These are phyloP conservation scores for Starmerella cellae DNA, from an alignment of 805 yeast genomes.

Conservation along the genomic window DNA sequence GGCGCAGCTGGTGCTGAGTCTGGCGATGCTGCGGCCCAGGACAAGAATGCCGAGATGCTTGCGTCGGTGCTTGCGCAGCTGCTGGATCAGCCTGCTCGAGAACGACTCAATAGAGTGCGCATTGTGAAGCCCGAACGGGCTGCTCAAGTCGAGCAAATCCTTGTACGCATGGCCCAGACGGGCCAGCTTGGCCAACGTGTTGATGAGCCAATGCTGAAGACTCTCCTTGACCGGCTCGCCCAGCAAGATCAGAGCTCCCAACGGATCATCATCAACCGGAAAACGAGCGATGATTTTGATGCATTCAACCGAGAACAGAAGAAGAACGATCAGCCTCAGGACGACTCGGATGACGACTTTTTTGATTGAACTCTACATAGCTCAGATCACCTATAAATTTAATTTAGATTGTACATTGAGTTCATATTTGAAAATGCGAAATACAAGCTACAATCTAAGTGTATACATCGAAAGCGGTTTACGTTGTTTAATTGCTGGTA, in stretches of 20 bases:
- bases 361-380: no score
- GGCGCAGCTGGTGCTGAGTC: conserved; percentile 1
- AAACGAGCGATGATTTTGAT: conserved; percentile 38
- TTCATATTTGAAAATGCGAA: no score
- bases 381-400: no score
- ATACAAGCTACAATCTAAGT: no score
- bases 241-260: conserved; percentile 43
- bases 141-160: conserved; percentile 68
- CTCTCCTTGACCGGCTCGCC: conserved; percentile 68
- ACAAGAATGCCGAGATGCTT: conserved; percentile 31
- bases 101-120: conserved; percentile 70
- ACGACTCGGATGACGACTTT: conserved; percentile 29
- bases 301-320: neutral
- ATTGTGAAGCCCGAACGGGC: conserved; percentile 90
- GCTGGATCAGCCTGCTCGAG: conserved; percentile 72
- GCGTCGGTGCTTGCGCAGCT: conserved; percentile 44
- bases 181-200: conserved; percentile 67
- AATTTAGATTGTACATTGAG: no score
- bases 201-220: conserved; percentile 71
- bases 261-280: conserved; percentile 19
- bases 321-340: conserved; percentile 9
- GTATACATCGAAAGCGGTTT: no score
- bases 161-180: conserved; percentile 55
- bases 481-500: no score
- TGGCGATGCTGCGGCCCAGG: neutral